Conservation (phyloP, 2,329 filamentous ascomycete species). For the Pseudogymnoascus sp. region DNA sequence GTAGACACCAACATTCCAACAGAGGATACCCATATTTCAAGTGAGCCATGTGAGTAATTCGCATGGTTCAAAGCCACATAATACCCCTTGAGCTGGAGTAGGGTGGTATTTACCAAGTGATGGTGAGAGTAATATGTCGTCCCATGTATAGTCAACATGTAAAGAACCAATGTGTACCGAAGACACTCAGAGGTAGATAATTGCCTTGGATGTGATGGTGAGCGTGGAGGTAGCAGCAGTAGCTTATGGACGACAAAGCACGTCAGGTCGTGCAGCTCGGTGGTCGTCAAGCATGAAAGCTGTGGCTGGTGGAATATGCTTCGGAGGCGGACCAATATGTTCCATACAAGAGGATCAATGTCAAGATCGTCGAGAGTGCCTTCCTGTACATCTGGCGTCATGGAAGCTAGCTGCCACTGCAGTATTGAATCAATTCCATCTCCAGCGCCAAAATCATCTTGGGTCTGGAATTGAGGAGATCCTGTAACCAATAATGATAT, state of each 20-base stretch:
- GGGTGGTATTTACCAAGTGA: conserved; percentile 30
- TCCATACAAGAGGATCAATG: conserved; percentile 12
- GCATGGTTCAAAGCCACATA: conserved; percentile 21
- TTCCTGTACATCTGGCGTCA: conserved; percentile 18
- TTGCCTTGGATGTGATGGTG: neutral
- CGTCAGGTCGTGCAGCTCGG: conserved; percentile 45
- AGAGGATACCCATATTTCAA: conserved; percentile 35
- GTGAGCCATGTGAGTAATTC: conserved; percentile 14
- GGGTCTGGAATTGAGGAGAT: conserved; percentile 42
- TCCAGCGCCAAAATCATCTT: conserved; percentile 40
- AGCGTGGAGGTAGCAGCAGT: conserved; percentile 23
- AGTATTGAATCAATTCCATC: conserved; percentile 40
- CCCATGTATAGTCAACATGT: conserved; percentile 46
- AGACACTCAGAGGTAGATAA: conserved; percentile 34
- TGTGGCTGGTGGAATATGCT: conserved; percentile 32
- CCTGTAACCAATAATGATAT: conserved; percentile 48
- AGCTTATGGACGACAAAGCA: conserved; percentile 46
- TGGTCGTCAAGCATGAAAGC: conserved; percentile 27
- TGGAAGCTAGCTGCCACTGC: conserved; percentile 34
- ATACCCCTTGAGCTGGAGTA: conserved; percentile 26
- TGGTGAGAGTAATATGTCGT: conserved; percentile 48
- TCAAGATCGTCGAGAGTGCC: conserved; percentile 27
- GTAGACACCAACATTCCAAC: conserved; percentile 33
- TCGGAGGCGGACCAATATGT: conserved; percentile 16
- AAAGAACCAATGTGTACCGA: conserved; percentile 39